A percentile compares a stretch with the other conserved stretches of the same genome.
These are phyloP conservation scores for Candida corydali DNA, from an alignment of 805 yeast species.

Conservation along the genomic window DNA sequence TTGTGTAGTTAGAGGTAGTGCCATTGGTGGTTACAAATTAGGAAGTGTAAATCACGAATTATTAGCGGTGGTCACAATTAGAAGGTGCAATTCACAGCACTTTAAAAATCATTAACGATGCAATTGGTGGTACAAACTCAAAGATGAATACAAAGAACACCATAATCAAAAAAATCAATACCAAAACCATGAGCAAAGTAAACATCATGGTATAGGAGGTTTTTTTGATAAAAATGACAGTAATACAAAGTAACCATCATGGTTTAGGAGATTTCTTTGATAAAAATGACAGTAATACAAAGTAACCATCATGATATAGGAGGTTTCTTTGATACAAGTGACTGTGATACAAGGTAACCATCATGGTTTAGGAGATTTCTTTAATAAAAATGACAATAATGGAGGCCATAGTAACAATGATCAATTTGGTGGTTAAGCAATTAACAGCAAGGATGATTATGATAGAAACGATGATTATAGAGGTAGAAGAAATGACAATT, in stretches of 20 bases:
- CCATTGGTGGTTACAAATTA: constrained; percentile 48
- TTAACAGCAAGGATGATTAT: constrained; percentile 7
- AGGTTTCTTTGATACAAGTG: too few species aligned
- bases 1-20: constrained; percentile 46
- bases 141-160: constrained; percentile 32
- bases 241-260: too few species aligned
- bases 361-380: too few species aligned
- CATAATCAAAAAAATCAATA: constrained; percentile 12
- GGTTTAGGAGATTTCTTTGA: too few species aligned
- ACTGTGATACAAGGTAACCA: too few species aligned
- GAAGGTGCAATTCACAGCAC: too few species aligned
- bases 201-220: constrained; percentile 10
- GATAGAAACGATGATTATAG: constrained; percentile 11
- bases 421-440: constrained; percentile 7
- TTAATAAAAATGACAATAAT: too few species aligned
- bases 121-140: constrained; percentile 51
- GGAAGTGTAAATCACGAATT: constrained; percentile 34
- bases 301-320: too few species aligned
- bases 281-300: too few species aligned
- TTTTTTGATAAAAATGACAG: too few species aligned
- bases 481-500: constrained; percentile 7
- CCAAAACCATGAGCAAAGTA: constrained; percentile 4
- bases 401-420: constrained; percentile 12
- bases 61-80: too few species aligned
- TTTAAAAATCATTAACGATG: constrained; percentile 49